A percentile compares a stretch with the other conserved stretches of the same genome.
These are phyloP conservation scores for Calonectria honghensis DNA, from an alignment of 2,329 filamentous ascomycete genomes.

Conservation along the genomic window DNA sequence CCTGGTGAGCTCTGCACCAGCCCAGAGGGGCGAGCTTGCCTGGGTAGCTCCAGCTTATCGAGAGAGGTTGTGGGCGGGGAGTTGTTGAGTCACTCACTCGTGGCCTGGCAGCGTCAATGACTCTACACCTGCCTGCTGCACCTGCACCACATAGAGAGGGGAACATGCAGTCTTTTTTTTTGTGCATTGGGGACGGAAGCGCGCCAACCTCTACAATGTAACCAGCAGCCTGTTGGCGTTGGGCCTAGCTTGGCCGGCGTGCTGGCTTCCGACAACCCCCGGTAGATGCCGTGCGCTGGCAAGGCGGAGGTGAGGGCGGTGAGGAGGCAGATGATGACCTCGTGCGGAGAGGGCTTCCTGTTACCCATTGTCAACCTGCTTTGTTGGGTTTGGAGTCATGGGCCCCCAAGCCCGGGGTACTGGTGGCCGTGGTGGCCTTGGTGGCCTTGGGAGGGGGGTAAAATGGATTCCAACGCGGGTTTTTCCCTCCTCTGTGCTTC, in stretches of 20 bases:
- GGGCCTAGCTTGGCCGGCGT: conserved; percentile 17
- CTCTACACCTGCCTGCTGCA: conserved; percentile 27
- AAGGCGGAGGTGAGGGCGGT: conserved; percentile 32
- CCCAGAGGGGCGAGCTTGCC: conserved; percentile 7
- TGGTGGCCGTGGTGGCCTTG: not conserved
- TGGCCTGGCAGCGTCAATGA: conserved; percentile 20
- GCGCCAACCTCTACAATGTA: conserved; percentile 28
- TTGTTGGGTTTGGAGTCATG: conserved; percentile 27
- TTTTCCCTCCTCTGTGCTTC: not conserved
- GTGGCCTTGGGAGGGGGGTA: not conserved
- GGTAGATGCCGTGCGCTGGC: conserved; percentile 24
- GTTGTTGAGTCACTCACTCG: conserved; percentile 39
- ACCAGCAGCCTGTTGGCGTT: conserved; percentile 20
- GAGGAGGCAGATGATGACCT: conserved; percentile 22
- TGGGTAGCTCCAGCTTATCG: conserved; percentile 21
- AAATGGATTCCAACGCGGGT: conserved; percentile 2
- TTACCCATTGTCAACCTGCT: conserved; percentile 23
- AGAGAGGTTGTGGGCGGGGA: conserved; percentile 25
- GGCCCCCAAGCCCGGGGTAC: conserved; percentile 22
- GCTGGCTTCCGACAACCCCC: conserved; percentile 14
- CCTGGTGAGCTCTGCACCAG: conserved; percentile 15
- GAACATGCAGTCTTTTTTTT: conserved; percentile 3
- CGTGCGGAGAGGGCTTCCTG: conserved; percentile 9
- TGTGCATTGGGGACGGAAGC: conserved; percentile 20
- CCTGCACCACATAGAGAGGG: conserved; percentile 15